Evolutionary conservation across 2,329 filamentous ascomycete genomes (phyloP).

Genomic region (Aplosporella prunicola): DNA sequence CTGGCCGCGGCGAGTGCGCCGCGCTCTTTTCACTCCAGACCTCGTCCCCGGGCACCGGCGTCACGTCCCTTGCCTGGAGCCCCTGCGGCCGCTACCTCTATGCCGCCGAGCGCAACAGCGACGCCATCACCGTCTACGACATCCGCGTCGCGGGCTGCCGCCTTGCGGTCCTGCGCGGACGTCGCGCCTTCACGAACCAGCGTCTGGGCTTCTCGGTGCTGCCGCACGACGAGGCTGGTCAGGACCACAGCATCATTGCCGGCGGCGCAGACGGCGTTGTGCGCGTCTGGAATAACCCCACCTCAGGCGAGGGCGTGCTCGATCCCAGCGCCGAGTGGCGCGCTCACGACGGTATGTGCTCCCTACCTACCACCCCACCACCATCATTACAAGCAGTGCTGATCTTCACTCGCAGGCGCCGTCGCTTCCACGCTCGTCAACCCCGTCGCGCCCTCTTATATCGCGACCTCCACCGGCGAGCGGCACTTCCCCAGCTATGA

Average conservation of each 20-base stretch:
- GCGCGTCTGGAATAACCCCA: conserved; percentile 31
- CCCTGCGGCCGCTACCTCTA: conserved; percentile 50
- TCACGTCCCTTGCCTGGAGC: conserved; percentile 50
- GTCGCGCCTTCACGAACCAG: conserved; percentile 43
- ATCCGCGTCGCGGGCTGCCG: conserved; percentile 44
- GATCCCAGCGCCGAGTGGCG: background rate
- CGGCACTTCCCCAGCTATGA: too few relatives aligned
- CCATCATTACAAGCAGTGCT: too few relatives aligned
- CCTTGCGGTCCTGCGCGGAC: conserved; percentile 39
- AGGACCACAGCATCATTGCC: conserved; percentile 46
- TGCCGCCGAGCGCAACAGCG: conserved; percentile 47
- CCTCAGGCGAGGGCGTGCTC: background rate
- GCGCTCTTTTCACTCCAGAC: conserved; percentile 13
- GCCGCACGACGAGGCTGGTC: conserved; percentile 20
- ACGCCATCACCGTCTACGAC: conserved; percentile 50
- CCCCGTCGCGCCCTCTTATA: too few relatives aligned
- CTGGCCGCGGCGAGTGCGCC: conserved; percentile 40
- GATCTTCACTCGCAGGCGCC: too few relatives aligned
- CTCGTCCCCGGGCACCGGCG: conserved; percentile 30
- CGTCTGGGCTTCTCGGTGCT: conserved; percentile 47
- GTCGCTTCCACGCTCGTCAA: too few relatives aligned
- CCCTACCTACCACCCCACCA: too few relatives aligned
- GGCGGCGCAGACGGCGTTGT: conserved; percentile 49
- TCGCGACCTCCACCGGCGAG: too few relatives aligned
- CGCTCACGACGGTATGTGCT: conserved; percentile 6